Evolutionary conservation across 2,329 filamentous ascomycete genomes (phyloP).

Genomic region (Penicillium decumbens): DNA sequence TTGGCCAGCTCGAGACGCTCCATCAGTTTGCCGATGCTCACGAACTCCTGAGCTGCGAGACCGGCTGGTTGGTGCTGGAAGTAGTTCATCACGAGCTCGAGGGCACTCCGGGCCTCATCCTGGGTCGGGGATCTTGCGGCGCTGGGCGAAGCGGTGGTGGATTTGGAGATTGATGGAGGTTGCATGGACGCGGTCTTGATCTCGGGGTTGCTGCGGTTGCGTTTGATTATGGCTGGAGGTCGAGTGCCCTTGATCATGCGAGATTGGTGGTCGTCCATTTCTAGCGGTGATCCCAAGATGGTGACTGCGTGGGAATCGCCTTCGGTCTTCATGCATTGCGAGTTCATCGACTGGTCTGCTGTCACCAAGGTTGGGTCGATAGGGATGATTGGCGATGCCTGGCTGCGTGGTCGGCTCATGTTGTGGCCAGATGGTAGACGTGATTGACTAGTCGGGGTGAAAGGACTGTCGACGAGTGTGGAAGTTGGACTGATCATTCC

Average conservation of each 20-base stretch:
- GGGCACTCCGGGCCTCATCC: slow-evolving; percentile 77
- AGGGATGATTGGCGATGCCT: slow-evolving; percentile 70
- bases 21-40: slow-evolving; percentile 74
- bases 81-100: slow-evolving; percentile 76
- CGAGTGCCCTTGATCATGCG: slow-evolving; percentile 27
- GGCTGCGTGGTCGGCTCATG: slow-evolving; percentile 73
- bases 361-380: slow-evolving; percentile 51
- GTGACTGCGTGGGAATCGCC: slow-evolving; percentile 35
- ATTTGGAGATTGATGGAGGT: slow-evolving; percentile 34
- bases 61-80: slow-evolving; percentile 67
- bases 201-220: slow-evolving; percentile 44
- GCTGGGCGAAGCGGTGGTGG: slow-evolving; percentile 45
- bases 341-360: slow-evolving; percentile 48
- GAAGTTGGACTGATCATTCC: slow-evolving; percentile 69
- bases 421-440: slow-evolving; percentile 49
- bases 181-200: slow-evolving; percentile 42
- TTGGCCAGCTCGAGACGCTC: slow-evolving; percentile 75
- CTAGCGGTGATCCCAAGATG: slow-evolving; percentile 50
- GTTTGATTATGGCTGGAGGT: slow-evolving; percentile 36
- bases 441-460: slow-evolving; percentile 53
- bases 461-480: slow-evolving; percentile 72
- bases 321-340: slow-evolving; percentile 52
- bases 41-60: slow-evolving; percentile 72
- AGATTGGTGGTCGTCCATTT: slow-evolving; percentile 45
- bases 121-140: slow-evolving; percentile 63